These are phyloP conservation scores for Inga oerstediana DNA, from an alignment of 306 rosid genomes.

Conservation along the genomic window DNA sequence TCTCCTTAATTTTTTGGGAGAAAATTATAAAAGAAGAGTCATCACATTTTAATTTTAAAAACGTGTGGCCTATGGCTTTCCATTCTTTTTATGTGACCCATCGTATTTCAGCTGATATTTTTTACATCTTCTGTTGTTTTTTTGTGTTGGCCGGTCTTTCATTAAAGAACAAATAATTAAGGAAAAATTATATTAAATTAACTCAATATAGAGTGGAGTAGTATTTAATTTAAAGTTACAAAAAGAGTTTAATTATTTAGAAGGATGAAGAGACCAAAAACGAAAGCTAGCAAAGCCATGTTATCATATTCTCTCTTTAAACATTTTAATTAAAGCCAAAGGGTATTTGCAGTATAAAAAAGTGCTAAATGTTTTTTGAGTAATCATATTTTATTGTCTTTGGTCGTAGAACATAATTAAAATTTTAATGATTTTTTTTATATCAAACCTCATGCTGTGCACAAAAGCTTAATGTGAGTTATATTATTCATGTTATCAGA, in stretches of 20 bases:
- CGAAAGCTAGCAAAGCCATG: background rate
- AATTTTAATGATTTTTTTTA: too few relatives aligned
- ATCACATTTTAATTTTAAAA: background rate
- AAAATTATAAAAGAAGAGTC: background rate
- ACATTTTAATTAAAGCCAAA: background rate
- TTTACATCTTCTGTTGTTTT: background rate
- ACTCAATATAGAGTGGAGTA: background rate
- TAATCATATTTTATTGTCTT: background rate
- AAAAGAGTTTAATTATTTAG: background rate
- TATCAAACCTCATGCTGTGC: background rate
- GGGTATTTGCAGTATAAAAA: background rate
- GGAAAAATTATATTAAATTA: background rate
- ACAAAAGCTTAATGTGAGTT: background rate
- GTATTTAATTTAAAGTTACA: background rate
- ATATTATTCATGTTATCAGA: too few relatives aligned
- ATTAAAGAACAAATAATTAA: background rate
- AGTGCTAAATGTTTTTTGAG: background rate
- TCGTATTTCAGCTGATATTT: background rate
- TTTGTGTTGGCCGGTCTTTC: background rate
- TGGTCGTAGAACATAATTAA: background rate
- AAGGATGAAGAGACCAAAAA: background rate
- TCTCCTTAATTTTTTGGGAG: background rate
- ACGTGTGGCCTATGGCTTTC: background rate
- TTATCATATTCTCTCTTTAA: background rate
- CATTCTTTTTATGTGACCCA: conserved; percentile 31